Evolutionary conservation across 2,329 filamentous ascomycete genomes (phyloP).

Genomic region (Fusarium sp.): DNA sequence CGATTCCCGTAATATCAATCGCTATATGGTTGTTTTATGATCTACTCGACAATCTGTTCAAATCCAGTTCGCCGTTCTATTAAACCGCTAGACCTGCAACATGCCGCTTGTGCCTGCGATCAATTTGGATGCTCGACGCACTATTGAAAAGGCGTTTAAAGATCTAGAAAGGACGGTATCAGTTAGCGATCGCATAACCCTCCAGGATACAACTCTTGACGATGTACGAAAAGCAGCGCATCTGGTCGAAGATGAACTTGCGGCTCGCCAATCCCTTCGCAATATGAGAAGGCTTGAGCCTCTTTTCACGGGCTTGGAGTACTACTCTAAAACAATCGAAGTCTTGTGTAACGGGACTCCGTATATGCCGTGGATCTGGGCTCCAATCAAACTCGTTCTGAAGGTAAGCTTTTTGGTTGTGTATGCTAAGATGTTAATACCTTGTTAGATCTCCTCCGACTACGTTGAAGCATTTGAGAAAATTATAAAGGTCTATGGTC

Average conservation of each 20-base stretch:
- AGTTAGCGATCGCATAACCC: background rate
- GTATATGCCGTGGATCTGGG: background rate
- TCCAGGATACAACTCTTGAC: background rate
- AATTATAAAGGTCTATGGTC: background rate
- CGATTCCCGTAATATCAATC: background rate
- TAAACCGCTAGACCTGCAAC: background rate
- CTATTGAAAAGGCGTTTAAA: background rate
- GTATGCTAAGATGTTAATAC: background rate
- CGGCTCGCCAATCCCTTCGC: background rate
- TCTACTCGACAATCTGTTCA: background rate
- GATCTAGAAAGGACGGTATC: background rate
- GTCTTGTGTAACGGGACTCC: background rate
- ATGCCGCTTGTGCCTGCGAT: background rate
- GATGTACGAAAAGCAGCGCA: background rate
- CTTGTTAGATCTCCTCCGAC: background rate
- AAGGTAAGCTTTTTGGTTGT: background rate
- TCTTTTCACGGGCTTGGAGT: background rate
- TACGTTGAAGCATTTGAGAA: background rate
- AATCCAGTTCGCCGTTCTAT: background rate
- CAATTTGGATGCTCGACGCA: background rate
- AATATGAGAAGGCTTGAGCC: background rate
- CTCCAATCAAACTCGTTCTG: background rate
- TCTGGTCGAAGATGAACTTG: background rate
- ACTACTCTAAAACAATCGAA: background rate
- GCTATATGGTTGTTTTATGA: too few species aligned